phyloP scores from a whole-genome alignment of 176 grass and related monocot species.

The Leersia perrieri region DNA sequence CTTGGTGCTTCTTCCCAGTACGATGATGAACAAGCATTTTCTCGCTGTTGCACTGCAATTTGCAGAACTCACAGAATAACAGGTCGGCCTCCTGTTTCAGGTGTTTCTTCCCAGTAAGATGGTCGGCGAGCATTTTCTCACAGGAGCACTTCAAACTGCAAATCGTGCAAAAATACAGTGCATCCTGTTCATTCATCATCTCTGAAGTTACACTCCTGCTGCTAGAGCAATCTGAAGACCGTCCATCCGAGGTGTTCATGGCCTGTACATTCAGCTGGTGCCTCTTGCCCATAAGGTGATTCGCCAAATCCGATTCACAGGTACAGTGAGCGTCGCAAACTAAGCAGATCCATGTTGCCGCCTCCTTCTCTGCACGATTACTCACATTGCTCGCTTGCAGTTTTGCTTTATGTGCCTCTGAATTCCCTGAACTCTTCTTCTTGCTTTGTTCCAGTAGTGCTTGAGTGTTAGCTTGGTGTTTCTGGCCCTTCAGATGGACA shows the following conservation, averaged over 20 bases:
- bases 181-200: background rate
- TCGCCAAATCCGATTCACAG: background rate
- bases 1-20: background rate
- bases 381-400: background rate
- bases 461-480: slow-evolving; percentile 19
- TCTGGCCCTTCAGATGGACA: slow-evolving; percentile 18
- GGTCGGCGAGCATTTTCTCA: background rate
- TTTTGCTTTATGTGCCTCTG: background rate
- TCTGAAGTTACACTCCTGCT: background rate
- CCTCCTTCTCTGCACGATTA: background rate
- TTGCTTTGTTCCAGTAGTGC: slow-evolving; percentile 13
- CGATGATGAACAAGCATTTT: slow-evolving; percentile 7
- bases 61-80: background rate
- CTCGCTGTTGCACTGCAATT: slow-evolving; percentile 23
- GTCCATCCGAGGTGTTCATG: too few relatives aligned
- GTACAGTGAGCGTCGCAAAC: slow-evolving; percentile 15
- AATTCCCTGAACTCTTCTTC: background rate
- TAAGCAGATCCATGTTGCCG: background rate
- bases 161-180: background rate
- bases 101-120: slow-evolving; percentile 2
- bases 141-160: background rate
- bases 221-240: background rate
- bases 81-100: background rate
- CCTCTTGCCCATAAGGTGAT: slow-evolving; percentile 5
- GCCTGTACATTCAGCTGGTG: background rate